These are phyloP conservation scores for Flagelloscypha sp. DNA, from an alignment of 768 basidiomycete genomes.

Conservation along the genomic window DNA sequence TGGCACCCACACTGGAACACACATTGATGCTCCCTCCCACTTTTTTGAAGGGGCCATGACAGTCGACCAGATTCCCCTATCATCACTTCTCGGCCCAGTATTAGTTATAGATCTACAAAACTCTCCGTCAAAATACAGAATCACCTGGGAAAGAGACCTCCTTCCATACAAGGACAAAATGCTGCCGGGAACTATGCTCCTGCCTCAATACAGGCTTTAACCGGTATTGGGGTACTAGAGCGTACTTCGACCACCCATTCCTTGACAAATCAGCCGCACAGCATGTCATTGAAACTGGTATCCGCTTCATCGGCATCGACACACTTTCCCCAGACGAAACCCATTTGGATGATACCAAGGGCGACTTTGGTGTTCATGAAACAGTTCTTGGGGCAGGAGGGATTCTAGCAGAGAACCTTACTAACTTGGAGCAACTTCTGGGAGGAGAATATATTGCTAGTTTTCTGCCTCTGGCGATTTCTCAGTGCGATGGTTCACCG, in stretches of 20 bases:
- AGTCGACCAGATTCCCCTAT: constrained; percentile 50
- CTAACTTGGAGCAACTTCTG: no score
- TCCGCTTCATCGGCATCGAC: constrained; percentile 55
- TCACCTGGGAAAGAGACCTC: constrained; percentile 48
- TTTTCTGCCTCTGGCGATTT: no score
- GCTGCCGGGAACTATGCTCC: constrained; percentile 33
- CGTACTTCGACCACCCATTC: constrained; percentile 60
- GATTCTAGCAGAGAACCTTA: constrained; percentile 66
- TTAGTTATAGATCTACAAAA: constrained; percentile 46
- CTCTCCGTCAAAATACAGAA: constrained; percentile 34
- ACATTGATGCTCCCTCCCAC: constrained; percentile 73
- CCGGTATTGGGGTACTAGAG: constrained; percentile 36
- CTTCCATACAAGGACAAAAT: constrained; percentile 28
- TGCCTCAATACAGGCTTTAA: constrained; percentile 70
- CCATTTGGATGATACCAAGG: constrained; percentile 24
- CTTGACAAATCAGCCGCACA: constrained; percentile 46
- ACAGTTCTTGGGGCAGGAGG: constrained; percentile 51
- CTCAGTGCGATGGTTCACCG: no score
- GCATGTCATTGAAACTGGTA: constrained; percentile 40
- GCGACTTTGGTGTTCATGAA: constrained; percentile 47
- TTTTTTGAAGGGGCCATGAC: constrained; percentile 51
- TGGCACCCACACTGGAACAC: constrained; percentile 70
- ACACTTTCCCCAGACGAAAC: constrained; percentile 64
- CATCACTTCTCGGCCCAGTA: constrained; percentile 45
- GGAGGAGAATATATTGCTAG: no score